A percentile compares a stretch with the other conserved stretches of the same genome.
These are phyloP conservation scores for Myxozyma neglecta DNA, from an alignment of 805 yeast genomes.

Conservation along the genomic window DNA sequence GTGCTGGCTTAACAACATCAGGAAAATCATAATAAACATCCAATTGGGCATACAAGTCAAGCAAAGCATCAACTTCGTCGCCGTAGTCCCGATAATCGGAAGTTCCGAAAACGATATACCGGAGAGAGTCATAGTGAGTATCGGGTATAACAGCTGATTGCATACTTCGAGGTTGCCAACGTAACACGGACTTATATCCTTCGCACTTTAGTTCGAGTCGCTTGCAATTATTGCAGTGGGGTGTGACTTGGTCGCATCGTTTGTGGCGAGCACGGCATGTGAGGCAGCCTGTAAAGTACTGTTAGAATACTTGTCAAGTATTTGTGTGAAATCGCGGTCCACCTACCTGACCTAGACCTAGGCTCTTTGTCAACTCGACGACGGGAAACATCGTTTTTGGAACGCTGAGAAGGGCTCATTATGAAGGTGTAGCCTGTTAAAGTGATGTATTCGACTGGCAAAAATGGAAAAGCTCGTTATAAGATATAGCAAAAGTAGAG, in stretches of 20 bases:
- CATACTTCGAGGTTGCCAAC: slow-evolving; percentile 27
- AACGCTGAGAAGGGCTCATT: neutral
- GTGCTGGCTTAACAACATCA: neutral
- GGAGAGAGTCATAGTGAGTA: slow-evolving; percentile 8
- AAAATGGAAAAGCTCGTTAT: neutral
- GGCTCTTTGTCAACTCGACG: slow-evolving; percentile 25
- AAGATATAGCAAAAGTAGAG: no score
- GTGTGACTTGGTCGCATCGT: slow-evolving; percentile 64
- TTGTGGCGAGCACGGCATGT: slow-evolving; percentile 66
- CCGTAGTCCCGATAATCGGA: slow-evolving; percentile 13
- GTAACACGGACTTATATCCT: slow-evolving; percentile 21
- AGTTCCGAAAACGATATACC: slow-evolving; percentile 12
- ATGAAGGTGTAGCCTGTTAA: neutral
- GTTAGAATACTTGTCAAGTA: neutral
- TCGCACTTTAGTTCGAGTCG: slow-evolving; percentile 67
- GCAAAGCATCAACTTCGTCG: slow-evolving; percentile 17
- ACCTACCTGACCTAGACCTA: slow-evolving; percentile 25
- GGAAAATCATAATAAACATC: slow-evolving; percentile 6
- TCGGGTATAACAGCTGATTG: slow-evolving; percentile 16
- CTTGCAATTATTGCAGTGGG: slow-evolving; percentile 58
- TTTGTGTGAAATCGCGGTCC: neutral
- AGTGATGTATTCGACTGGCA: neutral
- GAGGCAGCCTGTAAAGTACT: slow-evolving; percentile 15
- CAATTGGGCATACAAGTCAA: slow-evolving; percentile 14
- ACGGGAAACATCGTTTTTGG: neutral